phyloP scores from a whole-genome alignment of 768 basidiomycete species.

The Hemileccinum impolitum region DNA sequence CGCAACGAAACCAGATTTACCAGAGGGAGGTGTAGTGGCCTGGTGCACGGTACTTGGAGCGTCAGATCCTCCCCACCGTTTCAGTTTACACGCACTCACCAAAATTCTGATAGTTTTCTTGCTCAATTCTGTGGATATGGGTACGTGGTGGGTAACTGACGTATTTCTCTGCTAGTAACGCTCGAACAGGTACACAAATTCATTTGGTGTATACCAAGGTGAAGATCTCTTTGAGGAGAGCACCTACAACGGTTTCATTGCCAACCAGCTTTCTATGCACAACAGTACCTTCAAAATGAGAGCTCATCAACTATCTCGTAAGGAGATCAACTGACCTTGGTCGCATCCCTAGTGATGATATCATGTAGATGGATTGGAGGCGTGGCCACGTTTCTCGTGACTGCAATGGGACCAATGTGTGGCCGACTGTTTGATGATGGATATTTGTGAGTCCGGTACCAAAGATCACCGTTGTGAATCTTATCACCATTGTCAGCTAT shows the following conservation, averaged over 20 bases:
- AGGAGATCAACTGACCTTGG: neutral
- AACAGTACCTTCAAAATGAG: conserved; percentile 19
- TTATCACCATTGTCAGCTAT: conserved; percentile 4
- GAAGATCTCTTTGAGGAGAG: neutral
- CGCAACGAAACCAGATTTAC: neutral
- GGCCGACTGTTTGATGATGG: conserved; percentile 26
- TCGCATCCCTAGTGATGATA: neutral
- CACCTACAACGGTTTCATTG: neutral
- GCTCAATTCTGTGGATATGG: conserved; percentile 26
- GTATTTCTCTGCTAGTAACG: neutral
- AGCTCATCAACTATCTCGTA: conserved; percentile 25
- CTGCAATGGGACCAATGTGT: conserved; percentile 20
- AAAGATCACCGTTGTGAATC: neutral
- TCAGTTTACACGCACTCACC: neutral
- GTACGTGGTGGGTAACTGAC: conserved; percentile 2
- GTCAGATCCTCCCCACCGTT: conserved; percentile 10
- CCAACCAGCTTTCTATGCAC: conserved; percentile 19
- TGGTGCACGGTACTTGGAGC: conserved; percentile 27
- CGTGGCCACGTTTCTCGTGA: conserved; percentile 15
- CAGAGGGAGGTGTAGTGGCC: conserved; percentile 19
- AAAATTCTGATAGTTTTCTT: conserved; percentile 20
- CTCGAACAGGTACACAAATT: conserved; percentile 10
- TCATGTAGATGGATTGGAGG: conserved; percentile 28
- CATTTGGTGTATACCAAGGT: conserved; percentile 32
- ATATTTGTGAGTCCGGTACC: conserved; percentile 22